Percentiles rank a stretch among this genome's conserved stretches.
phyloP scores from a whole-genome alignment of 139 green algal genomes.

The Dunaliella sp. region DNA sequence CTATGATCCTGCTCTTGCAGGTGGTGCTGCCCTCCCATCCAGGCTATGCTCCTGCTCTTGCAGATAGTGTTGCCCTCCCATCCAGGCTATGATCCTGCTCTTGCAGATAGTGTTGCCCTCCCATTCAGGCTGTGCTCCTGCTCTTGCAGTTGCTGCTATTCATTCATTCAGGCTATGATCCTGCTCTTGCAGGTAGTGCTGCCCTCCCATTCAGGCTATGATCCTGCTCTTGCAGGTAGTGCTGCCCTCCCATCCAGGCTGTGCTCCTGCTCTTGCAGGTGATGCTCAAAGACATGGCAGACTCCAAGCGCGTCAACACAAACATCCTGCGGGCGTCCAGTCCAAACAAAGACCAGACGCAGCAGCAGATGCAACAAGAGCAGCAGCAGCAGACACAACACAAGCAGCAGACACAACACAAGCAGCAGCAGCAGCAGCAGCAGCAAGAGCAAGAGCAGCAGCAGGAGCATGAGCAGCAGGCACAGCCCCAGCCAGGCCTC shows the following conservation, averaged over 20 bases:
- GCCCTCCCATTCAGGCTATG: no score
- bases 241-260: no score
- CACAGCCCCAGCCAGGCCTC: conserved; percentile 15
- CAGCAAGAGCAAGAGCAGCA: no score
- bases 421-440: background rate
- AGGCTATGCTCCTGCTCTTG: background rate
- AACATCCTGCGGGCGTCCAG: conserved; percentile 52
- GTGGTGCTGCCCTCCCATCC: background rate
- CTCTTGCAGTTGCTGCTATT: background rate
- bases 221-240: no score
- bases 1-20: background rate
- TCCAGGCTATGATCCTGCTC: background rate
- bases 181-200: background rate
- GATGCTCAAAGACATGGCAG: conserved; percentile 84
- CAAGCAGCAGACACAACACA: background rate
- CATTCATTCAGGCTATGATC: background rate
- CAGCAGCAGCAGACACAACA: background rate
- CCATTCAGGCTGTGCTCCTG: background rate
- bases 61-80: background rate
- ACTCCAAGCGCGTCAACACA: conserved; percentile 86
- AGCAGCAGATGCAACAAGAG: background rate
- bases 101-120: background rate
- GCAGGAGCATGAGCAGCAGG: background rate
- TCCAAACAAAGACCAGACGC: no score
- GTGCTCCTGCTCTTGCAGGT: conserved; percentile 19